Percentiles rank a stretch among this genome's conserved stretches.
Conservation (phyloP, 768 basidiomycete species). For the Lanmaoa pseudosensibilis region DNA sequence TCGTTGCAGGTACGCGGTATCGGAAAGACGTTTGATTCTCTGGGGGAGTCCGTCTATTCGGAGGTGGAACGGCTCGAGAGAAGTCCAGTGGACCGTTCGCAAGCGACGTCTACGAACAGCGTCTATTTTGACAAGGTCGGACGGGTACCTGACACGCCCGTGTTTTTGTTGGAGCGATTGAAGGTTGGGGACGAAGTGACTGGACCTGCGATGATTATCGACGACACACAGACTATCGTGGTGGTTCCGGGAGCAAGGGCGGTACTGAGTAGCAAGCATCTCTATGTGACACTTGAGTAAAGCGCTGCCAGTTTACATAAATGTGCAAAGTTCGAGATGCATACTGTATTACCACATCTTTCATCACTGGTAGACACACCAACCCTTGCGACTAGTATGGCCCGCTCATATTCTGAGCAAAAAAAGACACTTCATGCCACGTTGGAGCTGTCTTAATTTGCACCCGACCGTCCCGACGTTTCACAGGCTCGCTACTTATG, state of each 20-base stretch:
- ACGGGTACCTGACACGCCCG: constrained; percentile 74
- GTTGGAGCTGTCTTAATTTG: background rate
- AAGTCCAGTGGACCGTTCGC: constrained; percentile 37
- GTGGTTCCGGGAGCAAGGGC: constrained; percentile 73
- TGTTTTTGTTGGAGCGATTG: constrained; percentile 69
- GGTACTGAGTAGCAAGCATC: constrained; percentile 65
- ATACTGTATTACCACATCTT: too few species aligned
- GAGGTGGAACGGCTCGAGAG: constrained; percentile 61
- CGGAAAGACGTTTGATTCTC: constrained; percentile 83
- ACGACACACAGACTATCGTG: constrained; percentile 94
- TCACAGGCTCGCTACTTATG: background rate
- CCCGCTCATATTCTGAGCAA: background rate
- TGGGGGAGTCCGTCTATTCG: constrained; percentile 75
- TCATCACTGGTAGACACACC: too few species aligned
- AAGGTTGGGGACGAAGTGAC: constrained; percentile 67
- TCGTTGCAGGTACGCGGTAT: constrained; percentile 74
- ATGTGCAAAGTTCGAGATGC: background rate
- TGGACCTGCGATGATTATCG: constrained; percentile 94
- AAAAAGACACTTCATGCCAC: background rate
- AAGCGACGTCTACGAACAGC: constrained; percentile 55
- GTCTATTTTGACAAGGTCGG: constrained; percentile 85
- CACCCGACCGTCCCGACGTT: background rate
- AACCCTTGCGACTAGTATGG: background rate
- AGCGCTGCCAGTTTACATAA: constrained; percentile 2
- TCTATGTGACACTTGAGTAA: constrained; percentile 51